Base-by-base conservation (phyloP, 2,329 filamentous ascomycete species). In the Beauveria medogensis region DNA sequence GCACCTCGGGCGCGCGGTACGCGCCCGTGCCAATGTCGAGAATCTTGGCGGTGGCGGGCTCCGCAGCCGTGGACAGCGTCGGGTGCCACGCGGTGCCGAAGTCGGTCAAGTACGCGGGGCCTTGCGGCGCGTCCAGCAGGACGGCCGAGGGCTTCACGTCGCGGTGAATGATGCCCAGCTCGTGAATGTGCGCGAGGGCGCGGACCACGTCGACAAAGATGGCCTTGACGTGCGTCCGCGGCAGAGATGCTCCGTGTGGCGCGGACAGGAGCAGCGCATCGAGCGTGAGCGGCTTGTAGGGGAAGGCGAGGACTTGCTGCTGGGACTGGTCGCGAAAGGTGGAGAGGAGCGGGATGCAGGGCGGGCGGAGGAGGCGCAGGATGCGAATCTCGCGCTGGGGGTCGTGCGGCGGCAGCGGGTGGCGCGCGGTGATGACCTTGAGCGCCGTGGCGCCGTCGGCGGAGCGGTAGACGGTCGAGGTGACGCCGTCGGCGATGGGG, bases 101-200 rank as follows among this genome's bases (percentile, higher is more conserved):
- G 72, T 99, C 94, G 41, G 91, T 86, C 2, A 99, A 80, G 66
- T 87, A 89, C 3, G 90, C 90, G 5, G 91, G 89, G 0, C 89
- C 90, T 6, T 81, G 77, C 0, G 82, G 76, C 0, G 87, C 84
- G 47, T 81, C 77, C 51, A 96, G 80, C 9, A 97, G 78, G 41
- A 99, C 82, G 58, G 96, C 96, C 0, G 91, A 92, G 0, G 94
- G 94, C 70, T 99, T 99, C 70, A 99, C 78, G 70, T 99, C 94
- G 61, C 94, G 87, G 72, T 99, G 94, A 59, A 99, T 88, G 62
- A 99, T 92, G 8, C 85, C 88, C 26, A 84, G 75, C 8, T 72
- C 67, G 71, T 99, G 94, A 2, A 97, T 78, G 67, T 89, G 81
- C 2, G 75, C 76, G 2, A 99, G 80, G 4, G 85, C 92, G 3